phyloP scores from a whole-genome alignment of 495 filamentous ascomycete genomes.

The Apodospora peruviana region DNA sequence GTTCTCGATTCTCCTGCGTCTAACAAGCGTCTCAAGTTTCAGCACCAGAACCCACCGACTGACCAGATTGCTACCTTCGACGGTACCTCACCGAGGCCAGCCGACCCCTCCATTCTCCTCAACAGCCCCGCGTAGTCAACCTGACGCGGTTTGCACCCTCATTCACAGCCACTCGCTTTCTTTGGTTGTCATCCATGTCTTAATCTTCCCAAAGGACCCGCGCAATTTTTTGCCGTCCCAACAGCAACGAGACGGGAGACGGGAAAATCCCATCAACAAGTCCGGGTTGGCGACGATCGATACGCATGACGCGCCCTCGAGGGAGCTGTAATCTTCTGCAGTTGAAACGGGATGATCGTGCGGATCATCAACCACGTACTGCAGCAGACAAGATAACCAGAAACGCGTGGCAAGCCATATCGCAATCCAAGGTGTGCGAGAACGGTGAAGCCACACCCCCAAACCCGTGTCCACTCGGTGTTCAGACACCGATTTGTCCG shows the following conservation, averaged over 20 bases:
- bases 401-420: not conserved
- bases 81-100: too few relatives aligned
- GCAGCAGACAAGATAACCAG: not conserved
- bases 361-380: not conserved
- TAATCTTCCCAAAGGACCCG: not conserved
- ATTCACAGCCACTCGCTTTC: not conserved
- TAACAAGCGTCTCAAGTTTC: too few relatives aligned
- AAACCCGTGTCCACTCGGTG: not conserved
- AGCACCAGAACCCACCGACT: too few relatives aligned
- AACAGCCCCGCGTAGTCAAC: not conserved
- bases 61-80: too few relatives aligned
- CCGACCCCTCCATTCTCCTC: not conserved
- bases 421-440: not conserved
- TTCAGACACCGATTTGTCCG: not conserved
- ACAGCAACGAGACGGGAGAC: not conserved
- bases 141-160: not conserved
- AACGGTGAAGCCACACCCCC: too few relatives aligned
- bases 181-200: not conserved
- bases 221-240: not conserved
- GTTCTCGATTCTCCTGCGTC: too few relatives aligned
- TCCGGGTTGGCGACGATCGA: not conserved
- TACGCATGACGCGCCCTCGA: not conserved
- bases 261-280: not conserved
- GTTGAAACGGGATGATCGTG: constrained; percentile 2
- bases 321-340: not conserved